These are phyloP conservation scores for Ophiorrhiza pumila DNA, from an alignment of 257 asterid species.

Conservation along the genomic window DNA sequence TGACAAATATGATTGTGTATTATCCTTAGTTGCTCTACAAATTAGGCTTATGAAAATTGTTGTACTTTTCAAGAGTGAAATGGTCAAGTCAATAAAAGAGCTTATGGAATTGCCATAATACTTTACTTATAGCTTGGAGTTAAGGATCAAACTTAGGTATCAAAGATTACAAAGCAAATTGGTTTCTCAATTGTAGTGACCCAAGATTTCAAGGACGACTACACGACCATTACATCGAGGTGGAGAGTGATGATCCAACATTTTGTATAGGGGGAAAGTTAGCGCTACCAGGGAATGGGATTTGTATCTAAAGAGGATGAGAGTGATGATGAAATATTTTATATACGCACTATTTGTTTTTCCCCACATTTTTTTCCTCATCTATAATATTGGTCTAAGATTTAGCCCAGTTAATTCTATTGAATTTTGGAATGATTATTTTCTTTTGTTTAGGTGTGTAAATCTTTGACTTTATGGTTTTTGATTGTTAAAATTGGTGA, in stretches of 20 bases:
- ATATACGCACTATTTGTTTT: conserved; percentile 60
- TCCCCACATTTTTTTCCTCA: background rate
- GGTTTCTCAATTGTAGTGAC: conserved; percentile 96
- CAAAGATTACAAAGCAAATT: conserved; percentile 66
- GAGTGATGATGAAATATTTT: conserved; percentile 83
- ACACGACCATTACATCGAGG: conserved; percentile 71
- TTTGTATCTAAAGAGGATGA: conserved; percentile 71
- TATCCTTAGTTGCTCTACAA: conserved; percentile 81
- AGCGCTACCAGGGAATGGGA: conserved; percentile 61
- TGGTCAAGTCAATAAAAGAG: conserved; percentile 62
- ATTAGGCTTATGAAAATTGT: conserved; percentile 81
- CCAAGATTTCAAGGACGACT: conserved; percentile 85
- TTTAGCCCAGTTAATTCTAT: conserved; percentile 1
- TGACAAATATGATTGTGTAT: conserved; percentile 70
- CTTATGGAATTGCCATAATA: conserved; percentile 84
- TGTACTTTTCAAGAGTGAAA: conserved; percentile 81
- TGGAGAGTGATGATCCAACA: conserved; percentile 70
- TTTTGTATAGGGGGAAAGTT: conserved; percentile 88
- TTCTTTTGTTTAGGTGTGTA: background rate
- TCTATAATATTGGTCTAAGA: background rate
- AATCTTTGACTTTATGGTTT: background rate
- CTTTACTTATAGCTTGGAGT: conserved; percentile 84
- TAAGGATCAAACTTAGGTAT: conserved; percentile 79
- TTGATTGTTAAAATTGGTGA: background rate
- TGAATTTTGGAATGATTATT: background rate